These are phyloP conservation scores for Penicillium verhagenii DNA, from an alignment of 495 filamentous ascomycete species.

Conservation along the genomic window DNA sequence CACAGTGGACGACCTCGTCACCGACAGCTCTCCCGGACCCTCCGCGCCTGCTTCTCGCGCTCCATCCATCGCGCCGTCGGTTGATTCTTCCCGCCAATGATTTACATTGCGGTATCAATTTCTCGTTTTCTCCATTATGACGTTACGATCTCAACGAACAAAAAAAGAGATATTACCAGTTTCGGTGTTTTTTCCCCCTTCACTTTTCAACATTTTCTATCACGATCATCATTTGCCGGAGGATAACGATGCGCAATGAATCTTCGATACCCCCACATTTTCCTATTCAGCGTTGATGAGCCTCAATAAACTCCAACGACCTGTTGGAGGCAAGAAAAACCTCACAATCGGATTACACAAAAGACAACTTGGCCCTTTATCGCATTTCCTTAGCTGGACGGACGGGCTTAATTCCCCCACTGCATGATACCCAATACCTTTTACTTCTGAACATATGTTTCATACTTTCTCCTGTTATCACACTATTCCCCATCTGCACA, in stretches of 20 bases:
- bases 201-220: too few species aligned
- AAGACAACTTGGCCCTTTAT: constrained; percentile 3
- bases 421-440: constrained; percentile 23
- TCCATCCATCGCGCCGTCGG: constrained; percentile 21
- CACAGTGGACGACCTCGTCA: constrained; percentile 25
- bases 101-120: not conserved
- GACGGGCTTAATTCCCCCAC: constrained; percentile 14
- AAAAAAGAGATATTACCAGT: constrained; percentile 14
- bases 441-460: constrained; percentile 9
- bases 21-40: constrained; percentile 17
- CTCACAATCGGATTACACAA: not conserved
- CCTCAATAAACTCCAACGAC: not conserved
- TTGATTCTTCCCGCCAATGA: constrained; percentile 24
- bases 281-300: constrained; percentile 9
- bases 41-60: constrained; percentile 21
- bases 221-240: constrained; percentile 12
- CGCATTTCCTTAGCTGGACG: constrained; percentile 15
- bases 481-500: constrained; percentile 8
- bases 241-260: constrained; percentile 3
- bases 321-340: not conserved
- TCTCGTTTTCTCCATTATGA: constrained; percentile 16
- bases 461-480: not conserved
- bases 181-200: constrained; percentile 3
- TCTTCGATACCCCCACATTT: not conserved
- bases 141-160: constrained; percentile 25